These are phyloP conservation scores for Volvox carteri DNA, from an alignment of 163 green algal genomes.

Conservation along the genomic window DNA sequence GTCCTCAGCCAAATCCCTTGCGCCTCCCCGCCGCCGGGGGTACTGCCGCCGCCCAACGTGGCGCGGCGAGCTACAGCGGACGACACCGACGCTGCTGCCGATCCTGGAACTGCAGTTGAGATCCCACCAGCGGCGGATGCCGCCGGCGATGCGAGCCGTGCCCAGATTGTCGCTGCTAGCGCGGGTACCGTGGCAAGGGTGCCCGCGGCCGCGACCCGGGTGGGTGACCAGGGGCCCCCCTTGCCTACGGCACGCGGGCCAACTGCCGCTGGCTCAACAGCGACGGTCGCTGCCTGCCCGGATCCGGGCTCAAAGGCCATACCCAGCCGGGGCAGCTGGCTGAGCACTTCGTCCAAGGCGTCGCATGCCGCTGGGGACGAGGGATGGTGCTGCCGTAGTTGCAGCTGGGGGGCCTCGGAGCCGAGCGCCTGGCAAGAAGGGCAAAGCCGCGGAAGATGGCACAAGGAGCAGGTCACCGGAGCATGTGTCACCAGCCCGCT, in stretches of 20 bases:
- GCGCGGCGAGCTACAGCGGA: neutral
- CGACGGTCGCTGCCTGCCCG: neutral
- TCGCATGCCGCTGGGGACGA: neutral
- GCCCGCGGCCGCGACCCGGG: neutral
- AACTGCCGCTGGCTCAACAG: neutral
- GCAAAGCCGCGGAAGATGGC: too few relatives aligned
- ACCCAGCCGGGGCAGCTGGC: neutral
- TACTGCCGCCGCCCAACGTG: neutral
- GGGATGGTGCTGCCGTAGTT: neutral
- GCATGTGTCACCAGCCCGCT: too few relatives aligned
- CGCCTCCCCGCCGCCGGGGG: neutral
- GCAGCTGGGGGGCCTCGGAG: neutral
- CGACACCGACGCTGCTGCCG: neutral
- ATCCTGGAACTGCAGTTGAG: neutral
- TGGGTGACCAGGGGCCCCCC: slow-evolving; percentile 32
- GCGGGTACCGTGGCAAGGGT: neutral
- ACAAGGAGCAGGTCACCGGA: too few relatives aligned
- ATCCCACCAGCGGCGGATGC: neutral
- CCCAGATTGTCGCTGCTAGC: slow-evolving; percentile 16
- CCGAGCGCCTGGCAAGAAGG: too few relatives aligned
- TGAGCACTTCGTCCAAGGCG: neutral
- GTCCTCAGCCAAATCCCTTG: neutral
- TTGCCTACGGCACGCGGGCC: neutral
- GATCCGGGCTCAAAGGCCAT: neutral
- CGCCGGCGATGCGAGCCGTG: neutral